Evolutionary conservation across 352 stramenopile genomes (phyloP), one percentile per base, ranked within the genome.

Genomic region (Pythium pyrilobum): DNA sequence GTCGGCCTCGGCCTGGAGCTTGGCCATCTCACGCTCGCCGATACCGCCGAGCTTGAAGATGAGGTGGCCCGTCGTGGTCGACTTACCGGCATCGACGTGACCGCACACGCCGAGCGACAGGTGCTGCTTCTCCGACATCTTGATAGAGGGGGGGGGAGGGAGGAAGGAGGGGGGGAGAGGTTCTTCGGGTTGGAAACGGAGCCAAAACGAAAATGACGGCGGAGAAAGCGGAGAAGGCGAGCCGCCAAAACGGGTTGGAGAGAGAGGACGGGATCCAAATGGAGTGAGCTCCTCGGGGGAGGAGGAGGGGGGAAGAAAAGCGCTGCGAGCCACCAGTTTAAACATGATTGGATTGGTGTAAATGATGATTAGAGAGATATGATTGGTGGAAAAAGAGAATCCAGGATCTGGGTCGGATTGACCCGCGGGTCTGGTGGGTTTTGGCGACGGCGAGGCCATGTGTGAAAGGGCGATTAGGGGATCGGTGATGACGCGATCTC

Each of bases 1-100:
- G 39, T 70, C 62, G 51, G 96, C 92, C 74, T 99, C 96, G 65
- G 98, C 98, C 81, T 99, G 92, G 70, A 97, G 97, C 77, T 98
- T 98, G 69, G 99, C 96, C 72, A 99, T 99, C 23, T 95, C 98
- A 86, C 92, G 89, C 82, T 99, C 97, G 79, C 98, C 92, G 66
- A 99, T 98, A 64, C 92, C 91, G 66, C 97, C 97, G 81, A 94
- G 98, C 84, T 99, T 98, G 90, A 98, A 99, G 70, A 99, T 98
- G 47, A 99, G 76, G 77, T 99, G 96, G 60, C 96, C 97, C 13
- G 93, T 98, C 37, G 94, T 98, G 27, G 97, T 99, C 44, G 96
- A 99, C 83, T 99, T 99, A 54, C 97, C 97, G 76, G 90, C 84
- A 89, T 98, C 90, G 69, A 98, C 83, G 81, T 99, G 95, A 33